These are phyloP conservation scores for Botrytis galanthina DNA, from an alignment of 2,329 filamentous ascomycete species.

Conservation along the genomic window DNA sequence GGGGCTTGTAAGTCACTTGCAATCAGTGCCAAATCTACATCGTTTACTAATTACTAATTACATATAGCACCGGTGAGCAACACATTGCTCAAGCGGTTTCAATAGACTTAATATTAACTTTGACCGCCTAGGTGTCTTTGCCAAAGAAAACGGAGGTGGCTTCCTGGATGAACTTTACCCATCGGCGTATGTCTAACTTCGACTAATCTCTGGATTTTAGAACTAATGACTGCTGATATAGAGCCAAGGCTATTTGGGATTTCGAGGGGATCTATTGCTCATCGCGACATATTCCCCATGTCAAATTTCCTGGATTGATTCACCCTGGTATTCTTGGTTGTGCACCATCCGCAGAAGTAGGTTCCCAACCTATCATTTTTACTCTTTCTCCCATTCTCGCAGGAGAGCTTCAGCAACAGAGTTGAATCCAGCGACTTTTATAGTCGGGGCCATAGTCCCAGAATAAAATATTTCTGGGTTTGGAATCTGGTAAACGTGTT, in stretches of 20 bases:
- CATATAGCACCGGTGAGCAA: conserved; percentile 11
- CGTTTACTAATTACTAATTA: neutral
- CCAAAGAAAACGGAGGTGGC: conserved; percentile 78
- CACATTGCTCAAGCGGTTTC: neutral
- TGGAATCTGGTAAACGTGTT: neutral
- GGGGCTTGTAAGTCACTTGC: conserved; percentile 79
- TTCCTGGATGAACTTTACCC: conserved; percentile 88
- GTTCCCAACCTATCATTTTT: conserved; percentile 12
- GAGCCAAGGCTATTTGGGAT: conserved; percentile 71
- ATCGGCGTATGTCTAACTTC: conserved; percentile 58
- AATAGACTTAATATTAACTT: neutral
- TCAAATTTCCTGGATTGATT: conserved; percentile 84
- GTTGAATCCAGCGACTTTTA: no score
- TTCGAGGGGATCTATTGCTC: conserved; percentile 79
- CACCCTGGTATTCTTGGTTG: conserved; percentile 86
- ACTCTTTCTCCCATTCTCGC: neutral
- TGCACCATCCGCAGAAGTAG: conserved; percentile 63
- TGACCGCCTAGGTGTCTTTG: conserved; percentile 50
- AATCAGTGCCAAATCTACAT: neutral
- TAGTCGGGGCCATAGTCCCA: neutral
- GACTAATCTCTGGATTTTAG: neutral
- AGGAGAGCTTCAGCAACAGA: neutral
- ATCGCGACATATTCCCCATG: conserved; percentile 80
- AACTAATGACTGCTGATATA: conserved; percentile 37
- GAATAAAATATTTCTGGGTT: neutral